phyloP scores from a whole-genome alignment of 805 yeast species.

The Suhomyces sp. region DNA sequence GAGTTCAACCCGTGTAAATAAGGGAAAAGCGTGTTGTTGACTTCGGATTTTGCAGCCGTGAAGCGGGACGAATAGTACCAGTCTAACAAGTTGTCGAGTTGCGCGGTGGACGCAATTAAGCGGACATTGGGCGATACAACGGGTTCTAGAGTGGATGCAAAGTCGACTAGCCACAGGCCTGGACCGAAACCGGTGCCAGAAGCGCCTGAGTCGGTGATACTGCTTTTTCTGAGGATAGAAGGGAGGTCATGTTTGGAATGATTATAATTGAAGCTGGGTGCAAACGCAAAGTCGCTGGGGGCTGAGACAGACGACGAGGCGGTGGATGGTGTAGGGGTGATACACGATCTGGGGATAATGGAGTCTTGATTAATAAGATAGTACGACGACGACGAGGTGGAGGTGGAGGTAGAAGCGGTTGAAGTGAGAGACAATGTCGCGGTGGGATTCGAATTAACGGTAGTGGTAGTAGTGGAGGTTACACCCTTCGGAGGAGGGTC shows the following conservation, averaged over 20 bases:
- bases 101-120: conserved; percentile 7
- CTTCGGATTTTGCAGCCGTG: background rate
- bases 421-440: background rate
- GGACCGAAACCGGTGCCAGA: too few relatives aligned
- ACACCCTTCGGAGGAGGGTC: conserved; percentile 13
- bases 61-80: conserved; percentile 11
- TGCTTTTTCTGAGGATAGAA: conserved; percentile 6
- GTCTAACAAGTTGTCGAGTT: conserved; percentile 8
- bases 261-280: conserved; percentile 4
- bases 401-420: background rate
- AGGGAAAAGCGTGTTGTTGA: conserved; percentile 25
- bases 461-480: background rate
- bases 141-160: conserved; percentile 10
- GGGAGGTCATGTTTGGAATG: conserved; percentile 4
- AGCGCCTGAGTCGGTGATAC: conserved; percentile 1
- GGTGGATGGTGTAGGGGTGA: conserved; percentile 9
- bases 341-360: conserved; percentile 14
- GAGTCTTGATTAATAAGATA: conserved; percentile 11
- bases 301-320: conserved; percentile 7
- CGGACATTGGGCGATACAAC: conserved; percentile 9
- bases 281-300: background rate
- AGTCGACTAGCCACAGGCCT: conserved; percentile 12
- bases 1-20: conserved; percentile 34
- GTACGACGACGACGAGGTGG: conserved; percentile 1
- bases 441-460: background rate